Evolutionary conservation across 768 basidiomycete species (phyloP), one percentile per base, ranked within the genome.

Genomic region (Rubroboletus satanas): DNA sequence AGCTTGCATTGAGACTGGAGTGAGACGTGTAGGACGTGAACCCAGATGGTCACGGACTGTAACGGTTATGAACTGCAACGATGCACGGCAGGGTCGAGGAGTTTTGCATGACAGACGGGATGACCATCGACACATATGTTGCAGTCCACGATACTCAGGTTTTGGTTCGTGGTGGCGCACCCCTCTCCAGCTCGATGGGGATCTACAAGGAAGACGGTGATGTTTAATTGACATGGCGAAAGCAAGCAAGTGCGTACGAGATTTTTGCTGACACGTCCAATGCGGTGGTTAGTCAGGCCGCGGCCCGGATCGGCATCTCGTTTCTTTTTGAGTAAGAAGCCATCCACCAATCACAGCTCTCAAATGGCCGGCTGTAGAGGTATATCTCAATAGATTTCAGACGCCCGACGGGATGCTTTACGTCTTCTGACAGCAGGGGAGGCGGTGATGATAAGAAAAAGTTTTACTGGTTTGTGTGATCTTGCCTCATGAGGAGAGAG

Each of bases 351-450:
- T 26, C 23, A 26, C 23, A 26, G 23, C 23, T 26, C 23, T 26
- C 23, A 26, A 26, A 26, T 26, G 23, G 23, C 23, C 23, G 23
- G 23, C 23, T n/a, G n/a, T n/a, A n/a, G n/a, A n/a, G 5, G 36
- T 43, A 29, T 41, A 43, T 39, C 53, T 39, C 41, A 39, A 60
- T 57, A 50, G 21, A 53, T 38, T 55, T 17, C 41, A 28, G 23
- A 31, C 45, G 26, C 35, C 51, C 9, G 37, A 35, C 45, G 18
- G 47, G 41, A 49, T 21, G 21, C 29, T 43, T 65, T 64, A 67
- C 65, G 65, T 61, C 52, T 62, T 67, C 23, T 11, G 35, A 46
- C 33, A 18, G 52, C 14, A n/a, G n/a, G 29, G 18, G 26, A 54
- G 44, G 46, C 38, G 23, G 18, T 39, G 23, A 35, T n/a, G 37